Evolutionary conservation across 306 rosid genomes (phyloP).

Genomic region (Chamaecrista fasciculata): DNA sequence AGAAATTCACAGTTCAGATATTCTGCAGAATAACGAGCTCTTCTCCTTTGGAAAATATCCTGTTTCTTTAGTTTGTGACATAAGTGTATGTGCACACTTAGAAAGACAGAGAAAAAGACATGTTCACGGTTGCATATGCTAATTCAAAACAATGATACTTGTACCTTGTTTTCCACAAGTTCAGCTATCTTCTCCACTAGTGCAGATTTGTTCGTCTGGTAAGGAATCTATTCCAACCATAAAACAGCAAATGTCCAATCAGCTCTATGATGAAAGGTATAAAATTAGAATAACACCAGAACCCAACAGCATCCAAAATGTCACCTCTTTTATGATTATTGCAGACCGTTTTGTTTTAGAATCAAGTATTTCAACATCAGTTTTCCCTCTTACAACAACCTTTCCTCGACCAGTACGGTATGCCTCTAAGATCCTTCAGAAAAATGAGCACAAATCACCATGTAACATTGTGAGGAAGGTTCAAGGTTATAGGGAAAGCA

Average conservation of each 20-base stretch:
- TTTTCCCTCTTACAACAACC: conserved; percentile 82
- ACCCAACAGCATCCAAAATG: conserved; percentile 16
- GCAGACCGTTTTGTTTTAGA: conserved; percentile 73
- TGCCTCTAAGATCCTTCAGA: conserved; percentile 84
- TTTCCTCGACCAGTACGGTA: conserved; percentile 93
- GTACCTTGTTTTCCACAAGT: conserved; percentile 90
- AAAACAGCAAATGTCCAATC: conserved; percentile 10
- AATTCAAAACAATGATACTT: conserved; percentile 27
- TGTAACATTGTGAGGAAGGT: neutral
- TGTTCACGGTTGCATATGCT: neutral
- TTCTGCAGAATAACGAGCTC: neutral
- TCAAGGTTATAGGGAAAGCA: neutral
- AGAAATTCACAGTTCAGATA: neutral
- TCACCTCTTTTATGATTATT: conserved; percentile 82
- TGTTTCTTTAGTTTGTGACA: neutral
- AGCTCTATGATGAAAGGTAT: conserved; percentile 14
- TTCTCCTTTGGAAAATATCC: conserved; percentile 8
- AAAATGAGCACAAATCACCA: conserved; percentile 26
- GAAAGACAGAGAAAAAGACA: conserved; percentile 5
- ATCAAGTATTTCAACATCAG: conserved; percentile 87
- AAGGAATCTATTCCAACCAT: conserved; percentile 72
- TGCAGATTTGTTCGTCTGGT: conserved; percentile 87
- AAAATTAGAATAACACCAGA: conserved; percentile 26
- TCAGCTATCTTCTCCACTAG: conserved; percentile 96
- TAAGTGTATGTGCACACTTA: neutral